These are phyloP conservation scores for Diplocarpon rosae DNA, from an alignment of 2,329 filamentous ascomycete genomes.

Conservation along the genomic window DNA sequence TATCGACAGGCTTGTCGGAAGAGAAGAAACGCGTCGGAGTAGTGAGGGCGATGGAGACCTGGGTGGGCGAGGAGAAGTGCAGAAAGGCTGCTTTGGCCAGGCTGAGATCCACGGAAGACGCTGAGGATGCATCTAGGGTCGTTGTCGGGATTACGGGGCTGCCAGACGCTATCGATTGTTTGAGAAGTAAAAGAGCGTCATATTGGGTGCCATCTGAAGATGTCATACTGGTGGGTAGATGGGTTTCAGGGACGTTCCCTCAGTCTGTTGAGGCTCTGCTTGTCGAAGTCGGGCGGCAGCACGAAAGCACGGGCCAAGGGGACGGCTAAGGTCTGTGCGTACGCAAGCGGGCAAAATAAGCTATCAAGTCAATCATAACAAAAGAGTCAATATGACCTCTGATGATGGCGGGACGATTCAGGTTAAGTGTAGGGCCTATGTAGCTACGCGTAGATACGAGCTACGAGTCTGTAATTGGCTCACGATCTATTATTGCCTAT, in stretches of 20 bases:
- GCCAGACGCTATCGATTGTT: constrained; percentile 66
- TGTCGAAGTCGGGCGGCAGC: not conserved
- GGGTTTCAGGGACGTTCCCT: not conserved
- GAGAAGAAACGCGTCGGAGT: constrained; percentile 79
- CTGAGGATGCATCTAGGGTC: constrained; percentile 50
- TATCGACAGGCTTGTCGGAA: constrained; percentile 61
- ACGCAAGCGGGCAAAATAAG: no score
- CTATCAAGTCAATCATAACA: no score
- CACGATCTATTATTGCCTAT: not conserved
- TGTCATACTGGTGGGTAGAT: constrained; percentile 37
- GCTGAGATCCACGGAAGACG: constrained; percentile 43
- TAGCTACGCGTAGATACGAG: no score
- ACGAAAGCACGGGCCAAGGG: no score
- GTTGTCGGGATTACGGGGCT: constrained; percentile 63
- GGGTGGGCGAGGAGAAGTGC: constrained; percentile 53
- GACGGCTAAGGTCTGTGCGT: no score
- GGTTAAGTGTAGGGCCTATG: no score
- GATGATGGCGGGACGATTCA: no score
- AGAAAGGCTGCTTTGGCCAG: constrained; percentile 71
- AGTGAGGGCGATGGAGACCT: constrained; percentile 56
- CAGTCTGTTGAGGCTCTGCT: constrained; percentile 1
- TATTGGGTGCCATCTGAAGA: constrained; percentile 39
- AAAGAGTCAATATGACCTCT: no score
- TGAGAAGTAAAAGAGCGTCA: constrained; percentile 75
- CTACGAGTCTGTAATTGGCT: no score